A percentile compares a stretch with the other conserved stretches of the same genome.
phyloP scores from a whole-genome alignment of 169 alveolate species.

The Theileria annulata region DNA sequence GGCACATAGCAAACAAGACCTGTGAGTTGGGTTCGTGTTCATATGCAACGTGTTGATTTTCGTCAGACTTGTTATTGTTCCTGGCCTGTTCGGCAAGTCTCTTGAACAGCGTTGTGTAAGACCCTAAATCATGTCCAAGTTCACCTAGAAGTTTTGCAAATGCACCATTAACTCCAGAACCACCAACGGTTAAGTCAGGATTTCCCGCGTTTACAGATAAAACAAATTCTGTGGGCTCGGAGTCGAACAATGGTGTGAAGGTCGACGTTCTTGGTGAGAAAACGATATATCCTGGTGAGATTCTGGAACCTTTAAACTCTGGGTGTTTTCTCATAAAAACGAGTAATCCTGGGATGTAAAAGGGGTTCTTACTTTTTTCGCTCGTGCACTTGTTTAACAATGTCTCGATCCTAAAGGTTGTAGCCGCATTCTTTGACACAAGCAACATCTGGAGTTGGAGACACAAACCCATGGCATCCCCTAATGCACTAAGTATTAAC shows the following conservation, averaged over 20 bases:
- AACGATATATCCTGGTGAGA: slow-evolving; percentile 78
- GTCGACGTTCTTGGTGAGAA: slow-evolving; percentile 50
- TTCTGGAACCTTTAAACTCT: slow-evolving; percentile 80
- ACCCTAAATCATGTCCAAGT: slow-evolving; percentile 64
- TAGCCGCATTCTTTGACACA: slow-evolving; percentile 71
- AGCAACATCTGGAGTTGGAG: slow-evolving; percentile 73
- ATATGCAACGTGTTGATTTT: slow-evolving; percentile 14
- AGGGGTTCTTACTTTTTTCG: slow-evolving; percentile 55
- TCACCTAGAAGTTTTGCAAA: slow-evolving; percentile 59
- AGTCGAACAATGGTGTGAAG: slow-evolving; percentile 56
- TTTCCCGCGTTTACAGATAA: slow-evolving; percentile 71
- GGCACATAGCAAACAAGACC: slow-evolving; percentile 60
- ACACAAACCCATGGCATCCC: slow-evolving; percentile 81
- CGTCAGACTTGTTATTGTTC: slow-evolving; percentile 20
- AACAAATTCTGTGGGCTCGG: slow-evolving; percentile 58
- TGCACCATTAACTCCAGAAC: slow-evolving; percentile 64
- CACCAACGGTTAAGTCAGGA: slow-evolving; percentile 51
- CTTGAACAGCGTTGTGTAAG: slow-evolving; percentile 63
- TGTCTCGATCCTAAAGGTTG: slow-evolving; percentile 69
- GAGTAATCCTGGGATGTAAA: slow-evolving; percentile 77
- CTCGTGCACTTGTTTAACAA: slow-evolving; percentile 57
- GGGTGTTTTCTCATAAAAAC: slow-evolving; percentile 81
- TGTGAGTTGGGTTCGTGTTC: slow-evolving; percentile 26
- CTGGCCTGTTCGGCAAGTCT: slow-evolving; percentile 25
- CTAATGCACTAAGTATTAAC: slow-evolving; percentile 78